Conservation (phyloP, 139 green algal species). For the Coccomyxa sp. region DNA sequence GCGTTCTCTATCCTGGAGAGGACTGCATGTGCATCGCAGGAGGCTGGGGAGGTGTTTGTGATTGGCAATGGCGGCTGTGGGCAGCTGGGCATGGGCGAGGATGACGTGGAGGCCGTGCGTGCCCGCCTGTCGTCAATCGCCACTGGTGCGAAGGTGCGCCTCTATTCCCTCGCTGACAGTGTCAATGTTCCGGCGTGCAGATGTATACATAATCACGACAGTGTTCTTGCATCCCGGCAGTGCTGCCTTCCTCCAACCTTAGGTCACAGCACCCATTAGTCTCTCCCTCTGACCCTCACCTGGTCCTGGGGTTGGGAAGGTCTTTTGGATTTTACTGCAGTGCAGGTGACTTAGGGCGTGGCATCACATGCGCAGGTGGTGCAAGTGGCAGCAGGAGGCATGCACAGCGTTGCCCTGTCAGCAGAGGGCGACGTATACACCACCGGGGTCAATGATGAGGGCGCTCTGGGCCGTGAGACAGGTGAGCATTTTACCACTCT, state of each 20-base stretch:
- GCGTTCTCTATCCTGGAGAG: neutral
- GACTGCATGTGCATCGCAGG: conserved; percentile 32
- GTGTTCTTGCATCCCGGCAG: neutral
- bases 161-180: neutral
- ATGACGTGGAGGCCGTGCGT: conserved; percentile 41
- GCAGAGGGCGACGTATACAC: conserved; percentile 57
- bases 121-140: conserved; percentile 20
- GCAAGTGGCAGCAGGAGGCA: conserved; percentile 74
- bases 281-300: neutral
- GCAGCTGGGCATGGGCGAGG: conserved; percentile 61
- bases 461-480: conserved; percentile 70
- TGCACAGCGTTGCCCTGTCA: conserved; percentile 81
- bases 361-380: conserved; percentile 23
- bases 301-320: neutral
- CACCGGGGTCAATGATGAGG: conserved; percentile 93
- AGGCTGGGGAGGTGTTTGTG: conserved; percentile 41
- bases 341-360: neutral
- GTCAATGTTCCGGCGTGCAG: neutral
- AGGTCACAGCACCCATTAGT: too few relatives aligned
- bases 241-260: too few relatives aligned
- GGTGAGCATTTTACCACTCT: neutral
- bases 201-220: neutral
- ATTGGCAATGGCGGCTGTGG: conserved; percentile 58
- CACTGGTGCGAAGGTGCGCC: neutral
- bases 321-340: neutral